Evolutionary conservation across 2,329 filamentous ascomycete species (phyloP), one percentile per base, ranked within the genome.

Genomic region (Botryosphaeria dothidea): DNA sequence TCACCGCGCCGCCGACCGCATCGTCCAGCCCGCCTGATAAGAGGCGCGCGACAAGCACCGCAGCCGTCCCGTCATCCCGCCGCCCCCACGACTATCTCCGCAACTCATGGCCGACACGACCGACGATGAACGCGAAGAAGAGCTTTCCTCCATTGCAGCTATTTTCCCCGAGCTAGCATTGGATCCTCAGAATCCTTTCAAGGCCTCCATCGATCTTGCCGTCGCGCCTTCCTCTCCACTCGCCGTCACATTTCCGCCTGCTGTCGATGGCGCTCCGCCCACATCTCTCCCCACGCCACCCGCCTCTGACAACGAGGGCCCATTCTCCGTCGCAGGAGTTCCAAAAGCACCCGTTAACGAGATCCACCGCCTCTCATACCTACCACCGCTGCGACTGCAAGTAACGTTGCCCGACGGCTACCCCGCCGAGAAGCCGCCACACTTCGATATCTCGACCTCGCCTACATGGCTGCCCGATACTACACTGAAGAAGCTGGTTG

Each of bases 101-200:
- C 13, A 56, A 15, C 45, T 13, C 43, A 65, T 65, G 64, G 64
- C 64, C 45, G 54, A 65, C 43, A 15, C 41, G 6, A n/a, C 27
- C 38, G 82, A 84, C 13, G 86, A 89, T 71, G 86, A 89, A 69
- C 83, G 87, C 67, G 79, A 81, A 31, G 82, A 87, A 69, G 87
- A 90, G 75, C 78, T 89, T 52, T 82, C 80, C 9, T 83, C 86
- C 25, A 82, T 90, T 65, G 80, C 82, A 49, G 86, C 87, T 57
- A 90, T 90, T 65, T 90, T 82, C 66, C 87, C 87, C 1, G 87
- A 90, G 75, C 81, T 89, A 19, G 74, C 77, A 34, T 73, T 84
- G 66, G 80, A 86, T 62, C 71, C 81, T 8, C 69, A 71, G 8
- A 72, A 78, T 36, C 78, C 80, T 0, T 85, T 83, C 70, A 75